Percentiles rank a stretch among this genome's conserved stretches.
These are phyloP conservation scores for Syzygium jambos DNA, from an alignment of 345 rosid genomes.

Conservation along the genomic window DNA sequence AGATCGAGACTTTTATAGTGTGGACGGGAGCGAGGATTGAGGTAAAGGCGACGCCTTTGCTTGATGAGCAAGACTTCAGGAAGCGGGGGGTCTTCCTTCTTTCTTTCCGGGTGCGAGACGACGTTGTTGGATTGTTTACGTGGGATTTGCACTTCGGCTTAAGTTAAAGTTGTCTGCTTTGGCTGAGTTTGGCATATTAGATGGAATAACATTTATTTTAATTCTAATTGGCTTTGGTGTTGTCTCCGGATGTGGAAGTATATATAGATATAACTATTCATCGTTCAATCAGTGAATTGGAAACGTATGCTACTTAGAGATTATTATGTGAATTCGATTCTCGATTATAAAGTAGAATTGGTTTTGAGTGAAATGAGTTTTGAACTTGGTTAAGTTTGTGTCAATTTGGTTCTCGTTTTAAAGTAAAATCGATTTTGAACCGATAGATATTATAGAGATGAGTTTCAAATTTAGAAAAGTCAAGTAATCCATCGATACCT, in stretches of 20 bases:
- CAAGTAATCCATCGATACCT: background rate
- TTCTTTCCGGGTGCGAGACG: background rate
- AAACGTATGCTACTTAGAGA: background rate
- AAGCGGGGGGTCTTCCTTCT: background rate
- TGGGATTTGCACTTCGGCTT: background rate
- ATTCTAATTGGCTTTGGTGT: background rate
- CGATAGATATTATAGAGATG: too few species aligned
- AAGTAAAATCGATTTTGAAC: rapidly evolving
- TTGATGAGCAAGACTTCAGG: background rate
- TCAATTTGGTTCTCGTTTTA: rapidly evolving
- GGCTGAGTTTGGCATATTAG: background rate
- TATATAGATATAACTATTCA: background rate
- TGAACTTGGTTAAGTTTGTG: background rate
- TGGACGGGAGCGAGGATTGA: background rate
- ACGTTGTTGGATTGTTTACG: background rate
- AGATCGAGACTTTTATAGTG: background rate
- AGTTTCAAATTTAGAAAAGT: too few species aligned
- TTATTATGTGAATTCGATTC: background rate
- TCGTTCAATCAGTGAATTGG: background rate
- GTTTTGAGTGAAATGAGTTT: too few species aligned
- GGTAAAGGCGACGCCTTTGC: background rate
- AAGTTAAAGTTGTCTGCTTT: background rate
- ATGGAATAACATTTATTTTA: background rate
- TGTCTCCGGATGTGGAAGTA: background rate
- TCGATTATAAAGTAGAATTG: rapidly evolving